Evolutionary conservation across 164 flowering plant species (phyloP), one percentile per base, ranked within the genome.

Genomic region (Cinnamomum chago): DNA sequence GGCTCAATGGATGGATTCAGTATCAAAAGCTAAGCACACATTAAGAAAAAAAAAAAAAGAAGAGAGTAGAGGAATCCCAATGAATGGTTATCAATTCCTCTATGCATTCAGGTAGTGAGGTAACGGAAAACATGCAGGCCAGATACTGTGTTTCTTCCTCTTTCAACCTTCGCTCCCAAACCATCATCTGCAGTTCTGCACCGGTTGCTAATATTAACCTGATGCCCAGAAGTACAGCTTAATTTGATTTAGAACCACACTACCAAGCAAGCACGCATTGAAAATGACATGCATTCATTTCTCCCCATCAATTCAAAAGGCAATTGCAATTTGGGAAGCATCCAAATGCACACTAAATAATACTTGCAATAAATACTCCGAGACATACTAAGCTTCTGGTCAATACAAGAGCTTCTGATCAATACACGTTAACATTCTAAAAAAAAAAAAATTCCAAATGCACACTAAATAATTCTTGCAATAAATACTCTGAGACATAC

Each of bases 401-500:
- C 35, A 30, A 30, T 3, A 30, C 35, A 30, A 30, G n/a, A 30
- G 35, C 35, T 30, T 30, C 35, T 30, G 35, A 30, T 30, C 35
- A 30, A 30, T 3, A 30, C 35, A 30, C 5, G 35, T 30, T 30
- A 30, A 4, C 35, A 30, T 30, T 30, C 35, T 2, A 30, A 30
- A 30, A 30, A 30, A 30, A 30, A 3, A 28, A 28, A 65, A 28
- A 28, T 0, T 30, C 35, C 5, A 40, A 40, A 40, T 40, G 47
- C 20, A 55, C 33, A 20, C 11, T 6, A 71, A 47, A 35, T 6
- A 50, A 40, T 69, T 40, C 33, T 15, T 33, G 17, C 20, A 67
- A 27, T 2, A 9, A 20, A 69, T 40, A 27, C 15, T 67, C 23
- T 27, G 18, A 27, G 40, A 62, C 77, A 76, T 28, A 93, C 99